Base-by-base conservation (phyloP, 352 stramenopile genomes). In the Pythium phragmiticola region DNA sequence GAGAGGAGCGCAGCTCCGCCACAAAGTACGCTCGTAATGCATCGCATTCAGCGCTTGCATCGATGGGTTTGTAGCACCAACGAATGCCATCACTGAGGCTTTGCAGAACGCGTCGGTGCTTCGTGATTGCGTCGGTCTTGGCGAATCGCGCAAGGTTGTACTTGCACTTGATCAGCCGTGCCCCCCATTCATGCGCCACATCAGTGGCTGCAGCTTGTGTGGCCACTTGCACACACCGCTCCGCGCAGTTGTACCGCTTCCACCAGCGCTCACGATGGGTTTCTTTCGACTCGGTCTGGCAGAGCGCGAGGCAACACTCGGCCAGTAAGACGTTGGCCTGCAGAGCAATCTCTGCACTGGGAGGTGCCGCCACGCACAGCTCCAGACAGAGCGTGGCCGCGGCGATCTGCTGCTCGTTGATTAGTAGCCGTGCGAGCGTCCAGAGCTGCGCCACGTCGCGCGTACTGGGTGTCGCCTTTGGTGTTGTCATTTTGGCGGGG, bases 151-250 rank as follows among this genome's bases (percentile, higher is more conserved):
- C 57, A 12, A 86, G 64, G 43, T 86, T 55, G 47, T 78, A 88
- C 66, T 88, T 86, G 43, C 63, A 60, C 61, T 90, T 88, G 52
- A 78, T 60, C 30, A 89, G 46, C 9, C 78, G 73, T 33, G 80
- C 65, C 19, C 66, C 69, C 73, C 70, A 88, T 46, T 78, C 77
- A 49, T 60, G 36, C 74, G 82, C 26, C 26, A 57, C 68, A 63
- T 63, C 34, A 43, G 69, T 30, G 46, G 68, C 46, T 28, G 76
- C n/a, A 47, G 46, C 61, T 51, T 60, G 57, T 4, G 82, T 68
- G 28, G 64, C 73, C 7, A 56, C 51, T 17, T 65, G 42, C 7
- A 88, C 63, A 50, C 77, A 87, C 16, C 72, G 70, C 58, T 87
- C 73, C 8, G 72, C 83, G 34, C 75, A 72, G 13, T 72, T 63